phyloP scores from a whole-genome alignment of 2,329 filamentous ascomycete genomes.

The Penicillium concentricum region DNA sequence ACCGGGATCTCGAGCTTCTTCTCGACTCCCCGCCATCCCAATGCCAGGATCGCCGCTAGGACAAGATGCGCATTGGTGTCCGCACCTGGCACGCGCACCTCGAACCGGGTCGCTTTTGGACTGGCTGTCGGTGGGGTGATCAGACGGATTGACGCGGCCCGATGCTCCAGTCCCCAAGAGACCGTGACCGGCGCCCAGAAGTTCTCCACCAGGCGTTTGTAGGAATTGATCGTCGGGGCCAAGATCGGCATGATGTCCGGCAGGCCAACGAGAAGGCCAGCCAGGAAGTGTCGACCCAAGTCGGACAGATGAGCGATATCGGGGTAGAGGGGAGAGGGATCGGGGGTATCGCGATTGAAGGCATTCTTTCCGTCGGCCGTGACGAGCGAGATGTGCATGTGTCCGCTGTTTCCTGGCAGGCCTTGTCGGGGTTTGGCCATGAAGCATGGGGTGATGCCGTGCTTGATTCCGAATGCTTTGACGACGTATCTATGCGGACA shows the following conservation, averaged over 20 bases:
- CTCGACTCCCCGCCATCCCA: conserved; percentile 89
- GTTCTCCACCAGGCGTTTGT: conserved; percentile 97
- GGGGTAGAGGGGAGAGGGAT: conserved; percentile 68
- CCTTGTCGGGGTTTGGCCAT: conserved; percentile 96
- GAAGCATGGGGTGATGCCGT: conserved; percentile 93
- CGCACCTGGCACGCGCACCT: conserved; percentile 90
- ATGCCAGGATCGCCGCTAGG: conserved; percentile 78
- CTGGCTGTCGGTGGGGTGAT: conserved; percentile 86
- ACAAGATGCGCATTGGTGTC: conserved; percentile 89
- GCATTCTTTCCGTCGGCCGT: conserved; percentile 80
- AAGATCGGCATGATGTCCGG: conserved; percentile 95
- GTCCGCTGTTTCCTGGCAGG: conserved; percentile 89
- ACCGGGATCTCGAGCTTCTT: conserved; percentile 83
- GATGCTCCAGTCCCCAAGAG: conserved; percentile 94
- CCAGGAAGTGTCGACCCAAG: conserved; percentile 86
- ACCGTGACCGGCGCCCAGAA: conserved; percentile 99
- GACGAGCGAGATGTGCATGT: conserved; percentile 90
- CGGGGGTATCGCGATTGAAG: conserved; percentile 69
- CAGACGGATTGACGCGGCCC: conserved; percentile 83
- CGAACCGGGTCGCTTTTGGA: conserved; percentile 82
- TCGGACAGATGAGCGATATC: conserved; percentile 83
- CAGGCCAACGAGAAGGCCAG: conserved; percentile 81
- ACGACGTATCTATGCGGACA: conserved; percentile 64
- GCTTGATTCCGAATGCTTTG: conserved; percentile 81
- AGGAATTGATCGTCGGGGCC: conserved; percentile 93